Percentiles rank a stretch among this genome's conserved stretches.
Conservation (phyloP, 768 basidiomycete species). For the Russula sp. region DNA sequence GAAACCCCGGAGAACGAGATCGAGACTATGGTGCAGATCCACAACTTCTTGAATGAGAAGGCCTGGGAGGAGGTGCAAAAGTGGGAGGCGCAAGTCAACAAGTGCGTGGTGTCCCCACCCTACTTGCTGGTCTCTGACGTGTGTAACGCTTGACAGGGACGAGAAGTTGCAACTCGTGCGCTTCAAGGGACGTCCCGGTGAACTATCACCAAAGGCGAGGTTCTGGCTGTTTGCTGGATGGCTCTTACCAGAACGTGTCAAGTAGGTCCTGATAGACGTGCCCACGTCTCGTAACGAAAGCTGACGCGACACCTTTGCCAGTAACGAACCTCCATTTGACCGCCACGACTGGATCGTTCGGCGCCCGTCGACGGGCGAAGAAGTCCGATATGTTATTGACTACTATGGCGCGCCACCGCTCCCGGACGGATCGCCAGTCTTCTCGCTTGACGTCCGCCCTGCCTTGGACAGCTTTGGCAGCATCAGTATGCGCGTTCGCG, state of each 20-base stretch:
- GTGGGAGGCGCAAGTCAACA: constrained; percentile 75
- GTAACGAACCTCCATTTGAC: constrained; percentile 91
- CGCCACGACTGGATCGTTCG: constrained; percentile 93
- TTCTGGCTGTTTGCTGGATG: constrained; percentile 83
- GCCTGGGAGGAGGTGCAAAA: constrained; percentile 93
- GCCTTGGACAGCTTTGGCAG: constrained; percentile 83
- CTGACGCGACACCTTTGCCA: constrained; percentile 30
- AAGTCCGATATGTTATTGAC: constrained; percentile 95
- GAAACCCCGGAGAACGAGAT: constrained; percentile 95
- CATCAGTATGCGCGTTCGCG: constrained; percentile 48
- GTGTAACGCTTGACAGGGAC: constrained; percentile 37
- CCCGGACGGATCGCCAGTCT: constrained; percentile 88
- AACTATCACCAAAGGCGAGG: constrained; percentile 91
- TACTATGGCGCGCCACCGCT: constrained; percentile 94
- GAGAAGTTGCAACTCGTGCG: constrained; percentile 69
- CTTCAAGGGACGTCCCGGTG: constrained; percentile 87
- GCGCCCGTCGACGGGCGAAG: constrained; percentile 68
- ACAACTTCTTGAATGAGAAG: constrained; percentile 95
- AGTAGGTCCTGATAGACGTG: constrained; percentile 42
- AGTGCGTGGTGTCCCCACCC: constrained; percentile 39
- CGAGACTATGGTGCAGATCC: constrained; percentile 96
- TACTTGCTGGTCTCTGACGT: neutral
- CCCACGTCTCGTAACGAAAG: neutral
- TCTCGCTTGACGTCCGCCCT: constrained; percentile 91
- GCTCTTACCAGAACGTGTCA: constrained; percentile 85